Evolutionary conservation across 2,329 filamentous ascomycete genomes (phyloP).

Genomic region (Nemania sp.): DNA sequence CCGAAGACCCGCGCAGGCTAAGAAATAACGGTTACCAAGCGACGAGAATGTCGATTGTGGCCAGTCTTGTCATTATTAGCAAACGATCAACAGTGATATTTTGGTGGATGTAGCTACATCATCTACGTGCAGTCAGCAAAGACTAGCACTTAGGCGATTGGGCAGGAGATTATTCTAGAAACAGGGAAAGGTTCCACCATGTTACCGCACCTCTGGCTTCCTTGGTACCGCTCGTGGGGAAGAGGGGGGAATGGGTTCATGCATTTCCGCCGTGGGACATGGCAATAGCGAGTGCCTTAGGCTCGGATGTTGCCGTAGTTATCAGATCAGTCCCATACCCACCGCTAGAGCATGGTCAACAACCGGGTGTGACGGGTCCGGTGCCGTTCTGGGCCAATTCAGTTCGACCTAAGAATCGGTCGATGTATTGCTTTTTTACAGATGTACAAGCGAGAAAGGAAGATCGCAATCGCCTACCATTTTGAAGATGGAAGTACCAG

Average conservation of each 20-base stretch:
- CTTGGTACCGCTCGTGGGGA: slow-evolving; percentile 12
- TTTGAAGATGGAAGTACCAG: slow-evolving; percentile 7
- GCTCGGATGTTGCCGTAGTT: slow-evolving; percentile 2
- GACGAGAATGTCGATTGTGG: background rate
- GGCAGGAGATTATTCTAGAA: slow-evolving; percentile 25
- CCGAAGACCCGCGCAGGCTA: slow-evolving; percentile 13
- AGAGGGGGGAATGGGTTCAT: slow-evolving; percentile 7
- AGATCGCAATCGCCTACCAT: slow-evolving; percentile 17
- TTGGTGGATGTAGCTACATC: slow-evolving; percentile 5
- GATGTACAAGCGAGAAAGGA: slow-evolving; percentile 19
- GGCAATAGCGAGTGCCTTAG: slow-evolving; percentile 13
- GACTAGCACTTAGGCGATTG: slow-evolving; percentile 1
- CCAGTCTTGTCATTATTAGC: background rate
- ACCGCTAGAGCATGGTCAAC: slow-evolving; percentile 1
- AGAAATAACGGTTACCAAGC: background rate
- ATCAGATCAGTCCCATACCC: slow-evolving; percentile 9
- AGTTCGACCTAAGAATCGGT: background rate
- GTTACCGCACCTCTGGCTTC: slow-evolving; percentile 16
- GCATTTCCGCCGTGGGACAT: slow-evolving; percentile 16
- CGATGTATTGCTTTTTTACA: background rate
- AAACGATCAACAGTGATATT: slow-evolving; percentile 10
- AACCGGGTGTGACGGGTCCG: slow-evolving; percentile 11
- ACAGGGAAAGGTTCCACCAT: slow-evolving; percentile 10
- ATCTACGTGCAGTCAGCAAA: slow-evolving; percentile 11
- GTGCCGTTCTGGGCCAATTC: slow-evolving; percentile 4